These are phyloP conservation scores for Thelonectria olida DNA, from an alignment of 2,329 filamentous ascomycete genomes.

Conservation along the genomic window DNA sequence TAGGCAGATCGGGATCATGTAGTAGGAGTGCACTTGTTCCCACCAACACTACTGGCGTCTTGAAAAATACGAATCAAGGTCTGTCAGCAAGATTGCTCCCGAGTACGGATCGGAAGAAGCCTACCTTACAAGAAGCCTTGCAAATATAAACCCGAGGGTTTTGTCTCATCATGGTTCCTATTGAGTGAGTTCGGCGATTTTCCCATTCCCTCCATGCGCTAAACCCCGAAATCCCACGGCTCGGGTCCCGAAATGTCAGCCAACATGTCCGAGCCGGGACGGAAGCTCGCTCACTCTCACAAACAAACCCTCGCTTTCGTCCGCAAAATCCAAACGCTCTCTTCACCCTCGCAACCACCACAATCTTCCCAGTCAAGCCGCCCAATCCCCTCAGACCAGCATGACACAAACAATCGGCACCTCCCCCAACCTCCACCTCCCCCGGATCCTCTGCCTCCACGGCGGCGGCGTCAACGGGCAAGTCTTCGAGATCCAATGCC, in stretches of 20 bases:
- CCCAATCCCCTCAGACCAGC: not conserved
- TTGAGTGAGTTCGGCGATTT: not conserved
- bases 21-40: no score
- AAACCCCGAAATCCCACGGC: not conserved
- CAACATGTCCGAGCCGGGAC: no score
- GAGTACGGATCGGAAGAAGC: no score
- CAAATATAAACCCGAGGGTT: no score
- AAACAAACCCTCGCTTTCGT: not conserved
- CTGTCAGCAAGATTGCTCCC: no score
- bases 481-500: conserved; percentile 75
- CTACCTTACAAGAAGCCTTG: no score
- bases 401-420: conserved; percentile 11
- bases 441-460: conserved; percentile 83
- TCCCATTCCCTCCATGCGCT: not conserved
- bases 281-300: no score
- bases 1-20: no score
- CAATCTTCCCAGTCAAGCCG: no score
- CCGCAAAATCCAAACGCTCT: not conserved
- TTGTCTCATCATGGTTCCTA: no score
- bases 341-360: not conserved
- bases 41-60: no score
- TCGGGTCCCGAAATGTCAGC: not conserved
- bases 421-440: conserved; percentile 48
- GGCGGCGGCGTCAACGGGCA: conserved; percentile 78
- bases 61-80: no score